A percentile compares a stretch with the other conserved stretches of the same genome.
Conservation (phyloP, 2,329 filamentous ascomycete genomes). For the Colletotrichum sp. region DNA sequence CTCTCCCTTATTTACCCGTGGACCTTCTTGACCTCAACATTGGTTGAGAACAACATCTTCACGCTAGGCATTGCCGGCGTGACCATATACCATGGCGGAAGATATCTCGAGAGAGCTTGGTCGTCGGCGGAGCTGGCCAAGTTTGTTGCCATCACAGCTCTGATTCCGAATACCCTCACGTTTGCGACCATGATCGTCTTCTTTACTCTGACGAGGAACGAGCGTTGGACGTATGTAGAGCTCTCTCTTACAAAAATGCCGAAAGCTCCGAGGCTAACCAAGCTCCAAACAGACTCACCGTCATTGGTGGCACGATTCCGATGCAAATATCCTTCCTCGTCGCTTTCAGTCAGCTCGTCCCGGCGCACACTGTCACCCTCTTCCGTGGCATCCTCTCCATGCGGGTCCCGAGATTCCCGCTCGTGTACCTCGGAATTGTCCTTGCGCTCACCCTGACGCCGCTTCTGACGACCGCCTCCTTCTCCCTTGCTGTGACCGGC, state of each 20-base stretch:
- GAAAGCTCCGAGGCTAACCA: slow-evolving; percentile 16
- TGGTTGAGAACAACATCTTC: slow-evolving; percentile 93
- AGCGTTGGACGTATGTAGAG: slow-evolving; percentile 69
- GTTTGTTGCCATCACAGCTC: slow-evolving; percentile 77
- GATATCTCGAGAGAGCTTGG: slow-evolving; percentile 96
- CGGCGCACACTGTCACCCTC: slow-evolving; percentile 94
- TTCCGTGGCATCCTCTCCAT: slow-evolving; percentile 89
- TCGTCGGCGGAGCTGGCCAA: slow-evolving; percentile 90
- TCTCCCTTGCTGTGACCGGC: slow-evolving; percentile 80
- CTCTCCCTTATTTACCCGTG: slow-evolving; percentile 88
- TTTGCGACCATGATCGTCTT: slow-evolving; percentile 77
- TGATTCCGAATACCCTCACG: slow-evolving; percentile 81
- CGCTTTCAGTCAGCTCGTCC: slow-evolving; percentile 96
- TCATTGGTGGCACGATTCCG: slow-evolving; percentile 87
- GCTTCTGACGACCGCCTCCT: slow-evolving; percentile 70
- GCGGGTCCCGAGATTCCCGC: slow-evolving; percentile 74
- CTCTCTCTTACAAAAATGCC: neutral
- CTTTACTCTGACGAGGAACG: slow-evolving; percentile 71
- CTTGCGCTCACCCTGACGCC: slow-evolving; percentile 67
- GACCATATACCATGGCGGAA: slow-evolving; percentile 88
- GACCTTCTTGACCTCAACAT: slow-evolving; percentile 84
- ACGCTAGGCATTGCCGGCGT: slow-evolving; percentile 78
- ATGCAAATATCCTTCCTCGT: slow-evolving; percentile 94
- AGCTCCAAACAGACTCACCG: slow-evolving; percentile 66
- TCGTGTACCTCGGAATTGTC: slow-evolving; percentile 78